Percentiles rank a stretch among this genome's conserved stretches.
These are phyloP conservation scores for Alternaria triticina DNA, from an alignment of 2,329 filamentous ascomycete genomes.

Conservation along the genomic window DNA sequence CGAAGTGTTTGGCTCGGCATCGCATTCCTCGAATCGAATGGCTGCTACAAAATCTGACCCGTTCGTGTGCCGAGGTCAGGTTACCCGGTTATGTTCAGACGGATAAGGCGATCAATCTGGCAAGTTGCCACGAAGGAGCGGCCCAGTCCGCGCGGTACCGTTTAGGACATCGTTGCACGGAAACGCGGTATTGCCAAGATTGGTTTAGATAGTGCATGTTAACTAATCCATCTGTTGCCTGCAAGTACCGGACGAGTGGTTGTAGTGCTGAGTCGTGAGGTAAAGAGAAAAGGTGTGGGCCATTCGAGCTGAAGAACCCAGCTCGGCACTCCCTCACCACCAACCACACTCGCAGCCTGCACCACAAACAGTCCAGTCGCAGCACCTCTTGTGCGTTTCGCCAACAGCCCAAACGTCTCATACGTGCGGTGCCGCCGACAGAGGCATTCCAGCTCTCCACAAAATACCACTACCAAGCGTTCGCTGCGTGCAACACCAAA, in stretches of 20 bases:
- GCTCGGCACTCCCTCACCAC: not conserved
- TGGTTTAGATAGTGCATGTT: not conserved
- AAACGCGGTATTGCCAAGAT: not conserved
- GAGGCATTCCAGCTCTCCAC: not conserved
- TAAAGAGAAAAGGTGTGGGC: not conserved
- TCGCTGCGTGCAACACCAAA: not conserved
- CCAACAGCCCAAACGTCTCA: not conserved
- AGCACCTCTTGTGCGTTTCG: not conserved
- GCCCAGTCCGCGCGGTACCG: not conserved
- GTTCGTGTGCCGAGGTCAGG: not conserved
- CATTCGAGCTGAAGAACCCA: not conserved
- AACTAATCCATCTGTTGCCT: not conserved
- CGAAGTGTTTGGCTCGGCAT: not conserved
- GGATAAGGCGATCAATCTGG: not conserved
- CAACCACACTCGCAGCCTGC: not conserved
- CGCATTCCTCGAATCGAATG: not conserved
- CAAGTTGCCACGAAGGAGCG: not conserved
- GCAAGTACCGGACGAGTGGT: not conserved
- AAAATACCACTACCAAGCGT: not conserved
- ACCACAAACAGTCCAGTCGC: not conserved
- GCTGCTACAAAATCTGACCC: not conserved
- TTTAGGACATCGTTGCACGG: not conserved
- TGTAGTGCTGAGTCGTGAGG: not conserved
- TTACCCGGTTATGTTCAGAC: not conserved
- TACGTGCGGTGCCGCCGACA: not conserved